Percentiles rank a stretch among this genome's conserved stretches.
These are phyloP conservation scores for Jatropha podagrica DNA, from an alignment of 441 rosid genomes.

Conservation along the genomic window DNA sequence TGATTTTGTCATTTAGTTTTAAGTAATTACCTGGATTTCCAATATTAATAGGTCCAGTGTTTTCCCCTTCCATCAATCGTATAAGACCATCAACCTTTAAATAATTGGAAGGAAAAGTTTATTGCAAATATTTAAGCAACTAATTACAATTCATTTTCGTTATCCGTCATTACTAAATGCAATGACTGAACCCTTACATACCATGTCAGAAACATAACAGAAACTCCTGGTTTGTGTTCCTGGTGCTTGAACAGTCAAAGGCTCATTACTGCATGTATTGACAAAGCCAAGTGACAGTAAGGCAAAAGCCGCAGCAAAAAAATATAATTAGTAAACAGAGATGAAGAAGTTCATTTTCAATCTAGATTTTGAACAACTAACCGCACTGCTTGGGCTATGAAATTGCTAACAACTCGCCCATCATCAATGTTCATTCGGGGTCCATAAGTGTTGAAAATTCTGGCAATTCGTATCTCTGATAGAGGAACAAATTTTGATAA, in stretches of 20 bases:
- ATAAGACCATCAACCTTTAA: conserved; percentile 94
- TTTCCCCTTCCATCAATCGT: conserved; percentile 90
- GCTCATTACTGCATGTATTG: conserved; percentile 58
- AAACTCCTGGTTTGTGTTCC: conserved; percentile 98
- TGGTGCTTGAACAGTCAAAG: conserved; percentile 87
- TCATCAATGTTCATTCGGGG: conserved; percentile 99
- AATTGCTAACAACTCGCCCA: conserved; percentile 99
- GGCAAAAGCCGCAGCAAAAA: not conserved
- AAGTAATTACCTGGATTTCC: conserved; percentile 75
- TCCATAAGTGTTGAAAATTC: conserved; percentile 97
- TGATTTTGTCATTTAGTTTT: not conserved
- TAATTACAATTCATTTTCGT: not conserved
- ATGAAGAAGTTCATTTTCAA: not conserved
- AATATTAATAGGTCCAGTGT: conserved; percentile 91
- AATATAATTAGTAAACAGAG: not conserved
- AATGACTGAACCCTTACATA: conserved; percentile 27
- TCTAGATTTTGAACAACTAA: conserved; percentile 19
- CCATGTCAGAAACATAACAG: conserved; percentile 99
- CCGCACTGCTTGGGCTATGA: conserved; percentile 98
- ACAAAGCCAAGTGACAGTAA: not conserved
- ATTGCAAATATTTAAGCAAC: conserved; percentile 11
- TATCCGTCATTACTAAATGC: not conserved
- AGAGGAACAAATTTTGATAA: conserved; percentile 3
- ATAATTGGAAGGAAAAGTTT: conserved; percentile 2
- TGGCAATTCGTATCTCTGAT: conserved; percentile 87